Base-by-base conservation (phyloP, 306 rosid genomes). In the Trifolium pratense region DNA sequence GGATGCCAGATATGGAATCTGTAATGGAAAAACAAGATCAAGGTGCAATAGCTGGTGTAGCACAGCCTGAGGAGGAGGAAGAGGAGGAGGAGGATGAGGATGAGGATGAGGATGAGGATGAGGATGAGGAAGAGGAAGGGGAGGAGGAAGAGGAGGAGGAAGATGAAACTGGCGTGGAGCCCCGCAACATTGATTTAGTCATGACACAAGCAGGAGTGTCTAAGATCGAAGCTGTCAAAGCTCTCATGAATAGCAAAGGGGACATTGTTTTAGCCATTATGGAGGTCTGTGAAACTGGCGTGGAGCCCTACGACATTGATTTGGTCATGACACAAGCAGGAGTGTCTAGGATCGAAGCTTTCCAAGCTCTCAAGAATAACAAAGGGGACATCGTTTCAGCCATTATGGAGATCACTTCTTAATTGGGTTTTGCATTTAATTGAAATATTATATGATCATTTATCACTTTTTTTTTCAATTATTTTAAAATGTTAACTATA, bases 171-270 rank as follows among this genome's bases (percentile, higher is more conserved):
- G 92, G 88, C 0, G 88, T 91, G 34, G 91, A 79, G 77, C 78
- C 89, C 23, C 86, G 88, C 23, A 90, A 87, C 83, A 91, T 89
- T 81, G 97, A 89, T 70, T 76, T 91, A 84, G 92, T 91, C 68
- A 87, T 91, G 97, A 89, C 95, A 53, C 97, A 91, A 70, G 91
- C 95, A 11, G 90, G 95, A 34, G 97, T 91, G 74, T 79, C 97
- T 25, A 89, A 84, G 84, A 78, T 78, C 88, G 89, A 91, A 84
- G 97, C 97, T 18, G 92, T 91, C 53, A 91, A 87, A 84, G 97
- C 97, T 73, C 97, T 91, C 77, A 85, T 86, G 91, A 70, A 89
- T 71, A 82, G 76, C 79, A 13, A 46, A 2, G 97, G 97, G 32
- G 97, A 91, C 87, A 91, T 91, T 80, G 97, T 91, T 40, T 83